Percentiles rank a stretch among this genome's conserved stretches.
Conservation (phyloP, 1,139 yeast genomes). For the Magnusiomyces fungicola region DNA sequence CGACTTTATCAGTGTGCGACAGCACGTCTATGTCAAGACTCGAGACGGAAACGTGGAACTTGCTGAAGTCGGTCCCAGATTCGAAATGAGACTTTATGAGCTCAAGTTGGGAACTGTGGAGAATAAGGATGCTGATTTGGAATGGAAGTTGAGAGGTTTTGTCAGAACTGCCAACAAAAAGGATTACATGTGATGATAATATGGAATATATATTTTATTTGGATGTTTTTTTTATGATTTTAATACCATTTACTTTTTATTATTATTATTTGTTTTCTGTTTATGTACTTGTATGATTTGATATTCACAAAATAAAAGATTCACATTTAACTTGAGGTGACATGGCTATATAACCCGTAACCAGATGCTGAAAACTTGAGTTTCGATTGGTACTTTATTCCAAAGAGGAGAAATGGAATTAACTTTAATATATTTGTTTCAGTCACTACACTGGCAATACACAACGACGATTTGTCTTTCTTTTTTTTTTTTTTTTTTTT, state of each 20-base stretch:
- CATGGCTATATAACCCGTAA: too few species aligned
- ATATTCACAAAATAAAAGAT: too few species aligned
- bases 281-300: not conserved
- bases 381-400: too few species aligned
- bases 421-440: too few species aligned
- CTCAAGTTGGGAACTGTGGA: conserved; percentile 84
- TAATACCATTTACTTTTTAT: not conserved
- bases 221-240: not conserved
- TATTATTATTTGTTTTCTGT: not conserved
- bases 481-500: too few species aligned
- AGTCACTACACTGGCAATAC: too few species aligned
- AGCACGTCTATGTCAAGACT: conserved; percentile 86
- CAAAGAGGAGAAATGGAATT: too few species aligned
- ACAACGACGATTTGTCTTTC: too few species aligned
- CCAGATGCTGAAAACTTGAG: too few species aligned
- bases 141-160: conserved; percentile 91
- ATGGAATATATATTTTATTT: too few species aligned
- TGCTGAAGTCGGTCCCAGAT: conserved; percentile 97
- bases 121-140: conserved; percentile 95
- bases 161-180: conserved; percentile 93
- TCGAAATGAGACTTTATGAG: conserved; percentile 91
- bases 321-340: too few species aligned
- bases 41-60: conserved; percentile 74
- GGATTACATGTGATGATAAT: conserved; percentile 50
- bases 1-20: conserved; percentile 89